Conservation (phyloP, 345 rosid species). For the Dovyalis caffra region DNA sequence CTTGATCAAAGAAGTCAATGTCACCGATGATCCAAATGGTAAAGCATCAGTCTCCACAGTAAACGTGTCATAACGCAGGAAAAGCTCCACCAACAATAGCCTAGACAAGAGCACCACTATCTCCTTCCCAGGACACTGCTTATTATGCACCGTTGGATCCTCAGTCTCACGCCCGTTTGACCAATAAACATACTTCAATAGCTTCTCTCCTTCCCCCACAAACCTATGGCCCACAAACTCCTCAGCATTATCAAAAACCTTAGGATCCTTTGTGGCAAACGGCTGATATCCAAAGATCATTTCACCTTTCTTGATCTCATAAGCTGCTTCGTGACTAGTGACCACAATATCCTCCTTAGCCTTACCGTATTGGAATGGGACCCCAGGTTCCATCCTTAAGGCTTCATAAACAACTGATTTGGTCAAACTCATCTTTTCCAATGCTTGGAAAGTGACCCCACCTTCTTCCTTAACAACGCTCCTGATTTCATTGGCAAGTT, state of each 20-base stretch:
- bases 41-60: slow-evolving; percentile 17
- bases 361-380: slow-evolving; percentile 46
- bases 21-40: slow-evolving; percentile 26
- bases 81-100: slow-evolving; percentile 43
- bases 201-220: slow-evolving; percentile 39
- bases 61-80: slow-evolving; percentile 52
- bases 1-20: slow-evolving; percentile 42
- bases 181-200: slow-evolving; percentile 52
- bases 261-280: slow-evolving; percentile 43
- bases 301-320: slow-evolving; percentile 45
- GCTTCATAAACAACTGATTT: slow-evolving; percentile 49
- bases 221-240: slow-evolving; percentile 45
- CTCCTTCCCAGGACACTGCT: slow-evolving; percentile 55
- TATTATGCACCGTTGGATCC: slow-evolving; percentile 40
- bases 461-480: slow-evolving; percentile 23
- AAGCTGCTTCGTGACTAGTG: slow-evolving; percentile 44
- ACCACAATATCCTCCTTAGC: slow-evolving; percentile 42
- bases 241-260: slow-evolving; percentile 35
- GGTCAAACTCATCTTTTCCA: slow-evolving; percentile 44
- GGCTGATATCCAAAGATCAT: slow-evolving; percentile 56
- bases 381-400: slow-evolving; percentile 43
- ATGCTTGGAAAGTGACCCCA: slow-evolving; percentile 26
- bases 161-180: slow-evolving; percentile 47
- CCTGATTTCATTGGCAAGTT: slow-evolving; percentile 40
- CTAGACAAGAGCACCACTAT: slow-evolving; percentile 44